Evolutionary conservation across 768 basidiomycete genomes (phyloP), one percentile per base, ranked within the genome.

Genomic region (Glaciozyma martinii): DNA sequence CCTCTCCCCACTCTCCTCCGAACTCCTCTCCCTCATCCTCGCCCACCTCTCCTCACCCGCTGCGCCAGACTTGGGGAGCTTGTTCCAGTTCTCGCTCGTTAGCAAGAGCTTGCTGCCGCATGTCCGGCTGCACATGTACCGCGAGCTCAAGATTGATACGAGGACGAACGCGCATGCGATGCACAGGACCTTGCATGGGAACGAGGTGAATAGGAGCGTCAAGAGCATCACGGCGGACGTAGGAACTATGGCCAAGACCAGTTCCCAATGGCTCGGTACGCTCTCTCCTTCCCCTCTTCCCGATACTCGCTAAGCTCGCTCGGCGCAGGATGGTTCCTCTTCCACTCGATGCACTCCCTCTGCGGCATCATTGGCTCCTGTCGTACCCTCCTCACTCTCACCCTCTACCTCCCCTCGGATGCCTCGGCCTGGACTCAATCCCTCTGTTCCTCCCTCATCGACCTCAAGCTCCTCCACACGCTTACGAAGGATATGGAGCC

Each of bases 261-360:
- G 62, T 32, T 55, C 50, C 6, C 65, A 66, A 47, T 70, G 68
- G 68, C 40, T 63, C 30, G 68, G 67, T 69, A n/a, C 47, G 67
- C n/a, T 60, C 12, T 7, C 5, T 6, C 21, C 12, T 42, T 27
- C 55, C 9, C 9, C 18, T 16, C 16, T 7, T 19, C n/a, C 15
- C 5, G 33, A 33, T 29, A 3, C 16, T 4, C 43, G 6, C 59
- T 21, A 8, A 8, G 6, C 2, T 18, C 9, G 6, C 2, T 18
- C 9, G 18, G 1, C 46, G 19, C 60, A 69, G 68, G 68, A 12
- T 70, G 68, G 68, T 70, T 70, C 62, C 46, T 66, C 40, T 70
- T 70, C 43, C 68, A 70, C 65, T 70, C 68, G 62, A 63, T 70
- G 61, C 68, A 70, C 62, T 66, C 65, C 4, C 49, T 70, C n/a